Evolutionary conservation across 305 asterid genomes (phyloP), one percentile per base, ranked within the genome.

Genomic region (Stenogyne calaminthoides): DNA sequence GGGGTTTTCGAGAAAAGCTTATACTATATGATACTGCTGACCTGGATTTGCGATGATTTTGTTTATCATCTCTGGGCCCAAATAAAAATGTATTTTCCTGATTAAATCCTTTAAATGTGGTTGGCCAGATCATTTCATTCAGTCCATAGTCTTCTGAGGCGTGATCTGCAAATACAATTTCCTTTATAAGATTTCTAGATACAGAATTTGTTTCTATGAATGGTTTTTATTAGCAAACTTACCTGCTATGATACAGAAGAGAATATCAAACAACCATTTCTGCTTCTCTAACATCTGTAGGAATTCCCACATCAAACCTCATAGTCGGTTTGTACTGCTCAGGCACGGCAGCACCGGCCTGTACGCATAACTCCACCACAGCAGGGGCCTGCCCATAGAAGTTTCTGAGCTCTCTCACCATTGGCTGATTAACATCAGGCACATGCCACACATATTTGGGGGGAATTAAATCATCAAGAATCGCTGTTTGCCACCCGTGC

Each of bases 301-400:
- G 99, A 74, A 95, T 90, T 60, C 98, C 98, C 34, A 95, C 88
- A 78, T 95, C 98, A 84, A 92, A 80, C 83, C 98, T 88, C 99
- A 95, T 95, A 6, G 99, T 92, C 8, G 98, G 78, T 75, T 82
- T 89, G 83, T 95, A 88, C 65, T 82, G 88, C 84, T 92, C 95
- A 0, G 99, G 99, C 77, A 88, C 96, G 29, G 74, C 80, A 25
- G 94, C 97, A 27, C 99, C 98, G 4, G 96, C 96, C 77, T 92
- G 97, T 18, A 71, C 77, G 73, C 99, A 92, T 34, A 95, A 74
- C 74, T 95, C 98, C 6, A 95, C 94, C 57, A 95, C 90, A 3
- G 89, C 97, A 20, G 99, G 99, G 20, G 98, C 96, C 81, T 95
- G 98, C 3, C 99, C 97, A 4, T 95, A 95, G 76, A 92, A 95